phyloP scores from a whole-genome alignment of 2,329 filamentous ascomycete genomes.

The Aureobasidium sp. region DNA sequence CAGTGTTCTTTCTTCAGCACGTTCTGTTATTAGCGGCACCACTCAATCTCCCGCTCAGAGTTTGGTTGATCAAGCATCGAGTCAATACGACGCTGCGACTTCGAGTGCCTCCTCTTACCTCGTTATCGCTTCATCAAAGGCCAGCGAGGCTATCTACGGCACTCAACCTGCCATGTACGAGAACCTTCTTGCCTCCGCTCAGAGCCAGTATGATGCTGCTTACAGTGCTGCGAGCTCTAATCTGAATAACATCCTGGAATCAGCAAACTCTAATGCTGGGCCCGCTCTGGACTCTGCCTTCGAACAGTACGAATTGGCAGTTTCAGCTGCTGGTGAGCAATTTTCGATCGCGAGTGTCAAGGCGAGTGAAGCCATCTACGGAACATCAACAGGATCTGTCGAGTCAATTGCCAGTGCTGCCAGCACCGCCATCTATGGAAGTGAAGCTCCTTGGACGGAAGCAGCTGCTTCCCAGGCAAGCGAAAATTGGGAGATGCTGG shows the following conservation, averaged over 20 bases:
- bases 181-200: slow-evolving; percentile 62
- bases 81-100: slow-evolving; percentile 26
- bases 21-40: slow-evolving; percentile 19
- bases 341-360: slow-evolving; percentile 34
- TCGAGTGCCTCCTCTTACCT: slow-evolving; percentile 21
- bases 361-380: slow-evolving; percentile 50
- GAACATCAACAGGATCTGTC: slow-evolving; percentile 44
- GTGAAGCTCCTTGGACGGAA: slow-evolving; percentile 46
- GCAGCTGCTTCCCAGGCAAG: slow-evolving; percentile 51
- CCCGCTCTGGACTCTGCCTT: slow-evolving; percentile 26
- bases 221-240: slow-evolving; percentile 27
- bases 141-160: slow-evolving; percentile 46
- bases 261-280: slow-evolving; percentile 21
- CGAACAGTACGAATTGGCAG: slow-evolving; percentile 25
- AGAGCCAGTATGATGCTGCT: slow-evolving; percentile 30
- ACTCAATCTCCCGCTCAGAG: slow-evolving; percentile 24
- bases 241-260: slow-evolving; percentile 22
- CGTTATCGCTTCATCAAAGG: slow-evolving; percentile 9
- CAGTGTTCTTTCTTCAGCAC: slow-evolving; percentile 22
- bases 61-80: slow-evolving; percentile 26
- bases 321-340: slow-evolving; percentile 33
- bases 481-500: slow-evolving; percentile 56
- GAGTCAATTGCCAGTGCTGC: slow-evolving; percentile 47
- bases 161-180: slow-evolving; percentile 58
- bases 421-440: slow-evolving; percentile 40